Conservation (phyloP, 345 rosid species). For the Turritis glabra region DNA sequence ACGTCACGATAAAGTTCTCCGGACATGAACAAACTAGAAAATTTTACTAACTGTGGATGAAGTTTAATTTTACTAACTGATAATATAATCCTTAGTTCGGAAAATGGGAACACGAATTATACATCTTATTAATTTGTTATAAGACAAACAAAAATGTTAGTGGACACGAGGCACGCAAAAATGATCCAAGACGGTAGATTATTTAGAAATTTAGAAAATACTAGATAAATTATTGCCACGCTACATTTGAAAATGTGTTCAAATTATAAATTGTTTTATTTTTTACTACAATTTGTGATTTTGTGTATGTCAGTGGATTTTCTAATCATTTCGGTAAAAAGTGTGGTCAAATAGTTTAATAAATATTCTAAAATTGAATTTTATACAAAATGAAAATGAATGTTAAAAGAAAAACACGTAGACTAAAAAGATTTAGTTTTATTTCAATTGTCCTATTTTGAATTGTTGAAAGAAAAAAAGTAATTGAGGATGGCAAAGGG, state of each 20-base stretch:
- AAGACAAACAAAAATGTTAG: background rate
- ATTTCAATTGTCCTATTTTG: background rate
- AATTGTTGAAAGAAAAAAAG: background rate
- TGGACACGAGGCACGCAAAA: background rate
- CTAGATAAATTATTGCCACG: background rate
- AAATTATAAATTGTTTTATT: background rate
- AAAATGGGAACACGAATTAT: background rate
- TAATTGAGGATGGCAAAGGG: background rate
- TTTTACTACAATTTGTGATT: background rate
- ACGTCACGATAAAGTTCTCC: constrained; percentile 5
- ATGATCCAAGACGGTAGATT: background rate
- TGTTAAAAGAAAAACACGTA: background rate
- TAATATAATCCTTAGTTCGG: background rate
- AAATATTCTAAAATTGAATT: background rate
- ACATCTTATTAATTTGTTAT: background rate
- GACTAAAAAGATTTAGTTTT: background rate
- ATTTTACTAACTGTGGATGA: background rate
- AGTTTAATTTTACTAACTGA: background rate
- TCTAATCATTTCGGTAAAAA: background rate
- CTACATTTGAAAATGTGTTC: background rate
- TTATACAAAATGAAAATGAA: background rate
- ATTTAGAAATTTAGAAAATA: background rate
- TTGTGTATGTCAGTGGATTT: background rate
- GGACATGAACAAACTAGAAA: background rate
- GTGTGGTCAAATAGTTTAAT: background rate